Evolutionary conservation across 257 asterid genomes (phyloP).

Genomic region (Solanum piurae): DNA sequence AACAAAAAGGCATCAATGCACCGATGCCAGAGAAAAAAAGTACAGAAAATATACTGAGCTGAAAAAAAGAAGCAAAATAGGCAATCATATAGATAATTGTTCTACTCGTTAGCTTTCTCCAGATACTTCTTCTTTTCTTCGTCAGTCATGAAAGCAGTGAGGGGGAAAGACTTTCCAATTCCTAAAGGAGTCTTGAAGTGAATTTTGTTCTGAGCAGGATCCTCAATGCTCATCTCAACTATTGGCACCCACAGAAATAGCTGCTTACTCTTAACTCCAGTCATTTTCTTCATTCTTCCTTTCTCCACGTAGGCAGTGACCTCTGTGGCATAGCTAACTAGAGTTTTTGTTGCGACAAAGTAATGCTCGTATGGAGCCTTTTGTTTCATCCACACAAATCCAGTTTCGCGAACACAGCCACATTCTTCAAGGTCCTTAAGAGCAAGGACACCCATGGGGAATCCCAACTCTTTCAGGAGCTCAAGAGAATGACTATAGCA

Average conservation of each 20-base stretch:
- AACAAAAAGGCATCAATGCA: not conserved
- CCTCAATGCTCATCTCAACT: slow-evolving; percentile 79
- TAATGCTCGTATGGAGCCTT: slow-evolving; percentile 73
- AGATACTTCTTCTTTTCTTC: slow-evolving; percentile 37
- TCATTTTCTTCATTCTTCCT: slow-evolving; percentile 88
- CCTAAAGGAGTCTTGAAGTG: slow-evolving; percentile 89
- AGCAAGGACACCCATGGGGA: slow-evolving; percentile 75
- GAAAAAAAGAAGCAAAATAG: not conserved
- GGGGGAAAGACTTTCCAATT: slow-evolving; percentile 70
- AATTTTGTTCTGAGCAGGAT: slow-evolving; percentile 28
- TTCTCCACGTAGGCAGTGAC: slow-evolving; percentile 81
- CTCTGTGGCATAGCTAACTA: slow-evolving; percentile 62
- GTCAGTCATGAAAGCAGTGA: slow-evolving; percentile 64
- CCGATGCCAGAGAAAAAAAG: not conserved
- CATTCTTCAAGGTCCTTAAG: slow-evolving; percentile 84
- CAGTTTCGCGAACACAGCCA: slow-evolving; percentile 73
- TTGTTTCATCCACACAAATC: slow-evolving; percentile 91
- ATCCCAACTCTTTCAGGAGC: slow-evolving; percentile 63
- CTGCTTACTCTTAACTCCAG: slow-evolving; percentile 82
- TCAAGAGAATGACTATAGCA: slow-evolving; percentile 51
- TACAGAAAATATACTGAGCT: not conserved
- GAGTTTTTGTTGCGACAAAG: slow-evolving; percentile 40
- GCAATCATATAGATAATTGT: not conserved
- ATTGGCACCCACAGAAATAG: slow-evolving; percentile 88
- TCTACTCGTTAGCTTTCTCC: slow-evolving; percentile 18